Conservation (phyloP, 345 rosid species). For the Garcia nutans region DNA sequence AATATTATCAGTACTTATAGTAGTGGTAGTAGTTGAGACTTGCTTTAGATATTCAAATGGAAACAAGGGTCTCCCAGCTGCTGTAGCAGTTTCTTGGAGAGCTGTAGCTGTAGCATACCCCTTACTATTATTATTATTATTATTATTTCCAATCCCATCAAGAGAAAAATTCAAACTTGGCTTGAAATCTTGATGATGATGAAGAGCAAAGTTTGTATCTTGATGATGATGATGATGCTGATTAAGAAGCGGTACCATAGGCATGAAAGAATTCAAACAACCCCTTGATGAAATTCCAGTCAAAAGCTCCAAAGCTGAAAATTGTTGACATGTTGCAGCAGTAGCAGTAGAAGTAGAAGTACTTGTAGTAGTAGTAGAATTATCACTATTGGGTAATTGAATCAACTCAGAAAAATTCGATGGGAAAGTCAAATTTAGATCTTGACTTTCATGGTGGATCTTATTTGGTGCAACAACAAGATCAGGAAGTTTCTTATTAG, state of each 20-base stretch:
- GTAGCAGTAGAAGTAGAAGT: slow-evolving; percentile 1
- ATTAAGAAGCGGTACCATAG: slow-evolving; percentile 44
- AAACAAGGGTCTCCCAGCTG: slow-evolving; percentile 65
- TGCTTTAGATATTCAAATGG: slow-evolving; percentile 95
- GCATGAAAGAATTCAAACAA: slow-evolving; percentile 62
- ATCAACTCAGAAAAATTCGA: slow-evolving; percentile 59
- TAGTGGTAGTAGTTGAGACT: slow-evolving; percentile 43
- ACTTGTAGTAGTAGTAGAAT: slow-evolving; percentile 32
- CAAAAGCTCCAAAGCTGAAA: slow-evolving; percentile 71
- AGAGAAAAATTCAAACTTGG: slow-evolving; percentile 74
- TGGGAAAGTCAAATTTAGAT: slow-evolving; percentile 75
- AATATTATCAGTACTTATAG: slow-evolving; percentile 4
- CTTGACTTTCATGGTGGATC: slow-evolving; percentile 58
- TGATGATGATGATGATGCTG: too few relatives aligned
- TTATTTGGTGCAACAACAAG: slow-evolving; percentile 45
- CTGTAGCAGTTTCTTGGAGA: slow-evolving; percentile 38
- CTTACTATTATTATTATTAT: too few relatives aligned
- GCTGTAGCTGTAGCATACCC: slow-evolving; percentile 37
- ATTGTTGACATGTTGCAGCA: slow-evolving; percentile 33
- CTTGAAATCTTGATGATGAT: slow-evolving; percentile 50
- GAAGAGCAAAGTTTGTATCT: slow-evolving; percentile 66
- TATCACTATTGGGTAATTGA: slow-evolving; percentile 41
- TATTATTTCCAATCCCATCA: slow-evolving; percentile 56
- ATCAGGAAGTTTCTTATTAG: slow-evolving; percentile 55
- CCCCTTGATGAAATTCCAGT: slow-evolving; percentile 61